Conservation (phyloP, 2,329 filamentous ascomycete genomes). For the Simplicillium aogashimaense region DNA sequence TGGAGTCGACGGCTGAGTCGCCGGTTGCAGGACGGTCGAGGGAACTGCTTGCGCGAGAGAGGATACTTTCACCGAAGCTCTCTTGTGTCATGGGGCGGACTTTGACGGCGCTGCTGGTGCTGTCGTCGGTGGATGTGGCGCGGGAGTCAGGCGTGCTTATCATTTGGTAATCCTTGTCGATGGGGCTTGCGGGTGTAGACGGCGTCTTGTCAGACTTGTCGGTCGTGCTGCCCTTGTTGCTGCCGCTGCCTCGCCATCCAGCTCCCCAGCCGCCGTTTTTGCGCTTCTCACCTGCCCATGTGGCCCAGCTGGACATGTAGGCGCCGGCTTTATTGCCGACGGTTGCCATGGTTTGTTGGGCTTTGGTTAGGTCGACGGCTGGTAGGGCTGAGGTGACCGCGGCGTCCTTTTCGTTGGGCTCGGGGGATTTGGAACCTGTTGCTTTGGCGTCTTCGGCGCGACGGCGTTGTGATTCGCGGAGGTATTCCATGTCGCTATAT, state of each 20-base stretch:
- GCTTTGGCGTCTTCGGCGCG: constrained; percentile 27
- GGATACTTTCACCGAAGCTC: constrained; percentile 34
- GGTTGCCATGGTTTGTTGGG: constrained; percentile 34
- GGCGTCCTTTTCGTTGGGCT: constrained; percentile 12
- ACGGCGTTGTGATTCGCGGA: constrained; percentile 34
- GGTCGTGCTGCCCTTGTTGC: constrained; percentile 19
- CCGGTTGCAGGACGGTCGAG: constrained; percentile 9
- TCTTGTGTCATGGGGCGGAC: constrained; percentile 25
- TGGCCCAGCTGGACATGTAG: constrained; percentile 60
- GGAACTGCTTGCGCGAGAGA: constrained; percentile 26
- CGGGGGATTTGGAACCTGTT: constrained; percentile 9
- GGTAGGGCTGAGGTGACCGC: constrained; percentile 5
- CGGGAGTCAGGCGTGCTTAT: constrained; percentile 19
- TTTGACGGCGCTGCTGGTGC: constrained; percentile 6
- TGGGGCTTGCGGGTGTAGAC: constrained; percentile 23
- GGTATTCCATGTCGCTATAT: constrained; percentile 77
- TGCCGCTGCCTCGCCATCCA: constrained; percentile 25
- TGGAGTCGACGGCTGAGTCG: constrained; percentile 4
- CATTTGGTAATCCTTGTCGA: constrained; percentile 26
- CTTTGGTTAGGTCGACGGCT: constrained; percentile 23
- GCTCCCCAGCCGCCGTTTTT: constrained; percentile 40
- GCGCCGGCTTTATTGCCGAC: constrained; percentile 48
- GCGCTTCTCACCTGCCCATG: constrained; percentile 67
- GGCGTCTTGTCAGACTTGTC: constrained; percentile 14
- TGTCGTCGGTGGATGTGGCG: constrained; percentile 17